phyloP scores from a whole-genome alignment of 108 stramenopile genomes.

The Nitzschia sp. region DNA sequence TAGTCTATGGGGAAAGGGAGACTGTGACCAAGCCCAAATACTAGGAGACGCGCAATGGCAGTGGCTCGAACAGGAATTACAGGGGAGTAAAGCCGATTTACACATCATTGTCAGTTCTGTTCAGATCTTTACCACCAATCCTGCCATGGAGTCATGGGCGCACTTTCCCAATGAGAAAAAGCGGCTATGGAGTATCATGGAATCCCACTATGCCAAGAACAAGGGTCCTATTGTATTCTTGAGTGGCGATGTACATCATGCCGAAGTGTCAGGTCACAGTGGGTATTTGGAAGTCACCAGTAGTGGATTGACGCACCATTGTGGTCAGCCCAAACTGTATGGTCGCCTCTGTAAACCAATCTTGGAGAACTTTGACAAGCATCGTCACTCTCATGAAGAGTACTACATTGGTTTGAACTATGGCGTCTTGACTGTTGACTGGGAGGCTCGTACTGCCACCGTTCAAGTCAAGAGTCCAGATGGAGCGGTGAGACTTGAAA shows the following conservation, averaged over 20 bases:
- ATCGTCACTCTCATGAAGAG: slow-evolving; percentile 8
- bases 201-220: slow-evolving; percentile 15
- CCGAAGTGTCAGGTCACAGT: slow-evolving; percentile 57
- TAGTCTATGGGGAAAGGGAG: slow-evolving; percentile 28
- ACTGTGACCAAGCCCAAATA: slow-evolving; percentile 34
- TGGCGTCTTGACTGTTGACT: slow-evolving; percentile 64
- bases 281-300: slow-evolving; percentile 81
- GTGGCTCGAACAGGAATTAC: slow-evolving; percentile 68
- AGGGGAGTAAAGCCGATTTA: slow-evolving; percentile 18
- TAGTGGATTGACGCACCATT: slow-evolving; percentile 86
- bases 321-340: slow-evolving; percentile 56
- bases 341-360: slow-evolving; percentile 65
- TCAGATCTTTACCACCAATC: slow-evolving; percentile 84
- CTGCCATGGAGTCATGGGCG: slow-evolving; percentile 86
- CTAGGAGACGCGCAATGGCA: slow-evolving; percentile 84
- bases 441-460: slow-evolving; percentile 24
- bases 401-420: slow-evolving; percentile 66
- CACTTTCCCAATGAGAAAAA: slow-evolving; percentile 76
- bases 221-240: slow-evolving; percentile 48
- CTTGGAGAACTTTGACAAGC: slow-evolving; percentile 47
- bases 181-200: slow-evolving; percentile 57
- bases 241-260: slow-evolving; percentile 90
- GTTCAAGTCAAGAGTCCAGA: slow-evolving; percentile 18
- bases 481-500: slow-evolving; percentile 27
- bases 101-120: slow-evolving; percentile 72